These are phyloP conservation scores for Cetraspora pellucida DNA, from an alignment of 192 early-diverging fungal species.

Conservation along the genomic window DNA sequence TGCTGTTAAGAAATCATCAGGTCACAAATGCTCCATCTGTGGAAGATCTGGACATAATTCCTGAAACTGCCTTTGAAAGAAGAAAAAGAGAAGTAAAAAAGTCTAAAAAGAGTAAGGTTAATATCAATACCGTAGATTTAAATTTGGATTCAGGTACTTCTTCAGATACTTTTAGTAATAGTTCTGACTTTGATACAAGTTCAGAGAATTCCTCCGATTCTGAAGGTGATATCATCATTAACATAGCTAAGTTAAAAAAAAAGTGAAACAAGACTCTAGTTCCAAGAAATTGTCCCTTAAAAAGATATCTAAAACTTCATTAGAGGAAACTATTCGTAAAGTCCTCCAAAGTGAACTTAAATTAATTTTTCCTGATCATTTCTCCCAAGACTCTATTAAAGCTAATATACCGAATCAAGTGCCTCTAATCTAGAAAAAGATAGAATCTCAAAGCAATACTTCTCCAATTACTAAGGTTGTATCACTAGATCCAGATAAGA, in stretches of 20 bases:
- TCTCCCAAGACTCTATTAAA: neutral
- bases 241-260: neutral
- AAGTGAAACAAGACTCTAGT: neutral
- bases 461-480: neutral
- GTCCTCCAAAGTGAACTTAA: conserved; percentile 5
- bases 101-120: neutral
- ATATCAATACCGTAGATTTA: neutral
- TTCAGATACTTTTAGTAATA: neutral
- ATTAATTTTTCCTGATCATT: neutral
- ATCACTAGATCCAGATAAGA: neutral
- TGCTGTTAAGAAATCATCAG: neutral
- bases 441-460: conserved; percentile 1
- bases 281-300: neutral
- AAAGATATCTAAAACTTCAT: neutral
- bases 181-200: neutral
- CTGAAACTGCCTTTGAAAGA: neutral
- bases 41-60: neutral
- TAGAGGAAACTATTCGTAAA: neutral
- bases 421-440: neutral
- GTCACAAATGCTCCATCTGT: neutral
- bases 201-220: neutral
- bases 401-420: neutral
- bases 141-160: neutral
- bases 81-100: neutral
- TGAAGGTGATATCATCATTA: too few species aligned